phyloP scores from a whole-genome alignment of 352 stramenopile species.

The Globisporangium acanthophoron region DNA sequence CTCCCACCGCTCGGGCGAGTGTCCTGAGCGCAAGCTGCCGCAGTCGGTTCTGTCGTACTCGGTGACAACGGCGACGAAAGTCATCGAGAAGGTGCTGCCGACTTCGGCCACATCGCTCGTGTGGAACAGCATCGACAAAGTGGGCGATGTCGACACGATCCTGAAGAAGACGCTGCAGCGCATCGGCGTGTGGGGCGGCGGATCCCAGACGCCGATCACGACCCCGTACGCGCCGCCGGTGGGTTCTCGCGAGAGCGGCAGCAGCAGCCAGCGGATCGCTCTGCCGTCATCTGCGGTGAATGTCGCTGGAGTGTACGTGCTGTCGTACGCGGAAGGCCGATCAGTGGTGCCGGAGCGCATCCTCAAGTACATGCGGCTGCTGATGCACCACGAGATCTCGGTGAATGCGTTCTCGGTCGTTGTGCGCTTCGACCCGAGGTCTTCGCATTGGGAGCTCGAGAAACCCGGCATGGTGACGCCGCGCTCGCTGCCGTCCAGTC shows the following conservation, averaged over 20 bases:
- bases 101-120: constrained; percentile 42
- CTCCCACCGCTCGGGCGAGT: constrained; percentile 54
- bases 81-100: constrained; percentile 54
- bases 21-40: constrained; percentile 25
- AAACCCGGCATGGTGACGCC: constrained; percentile 80
- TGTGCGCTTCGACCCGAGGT: constrained; percentile 60
- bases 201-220: constrained; percentile 77
- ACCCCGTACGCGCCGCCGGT: constrained; percentile 46
- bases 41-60: constrained; percentile 58
- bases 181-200: constrained; percentile 75
- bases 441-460: constrained; percentile 70
- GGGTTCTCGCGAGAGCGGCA: background rate
- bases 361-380: constrained; percentile 81
- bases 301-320: constrained; percentile 54
- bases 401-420: constrained; percentile 84
- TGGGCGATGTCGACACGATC: constrained; percentile 70
- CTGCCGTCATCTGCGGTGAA: constrained; percentile 12
- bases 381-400: constrained; percentile 82
- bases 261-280: constrained; percentile 8
- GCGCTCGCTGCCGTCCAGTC: constrained; percentile 63
- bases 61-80: constrained; percentile 59
- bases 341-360: constrained; percentile 73
- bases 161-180: constrained; percentile 59
- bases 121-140: constrained; percentile 62
- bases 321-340: constrained; percentile 70